Conservation (phyloP, 2,329 filamentous ascomycete species). For the Verticillium albo-atrum region DNA sequence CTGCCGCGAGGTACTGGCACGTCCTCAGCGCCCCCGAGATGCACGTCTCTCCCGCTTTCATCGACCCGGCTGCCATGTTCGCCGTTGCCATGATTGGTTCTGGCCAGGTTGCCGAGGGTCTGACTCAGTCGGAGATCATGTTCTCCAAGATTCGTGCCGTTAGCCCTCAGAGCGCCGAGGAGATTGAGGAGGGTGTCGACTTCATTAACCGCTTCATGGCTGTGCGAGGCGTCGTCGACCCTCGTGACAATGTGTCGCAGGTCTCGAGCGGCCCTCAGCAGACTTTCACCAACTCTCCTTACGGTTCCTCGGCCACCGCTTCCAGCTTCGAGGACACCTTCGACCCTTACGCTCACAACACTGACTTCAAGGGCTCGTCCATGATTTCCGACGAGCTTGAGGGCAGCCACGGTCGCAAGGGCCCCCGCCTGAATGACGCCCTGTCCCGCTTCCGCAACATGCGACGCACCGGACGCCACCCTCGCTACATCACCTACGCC, state of each 20-base stretch:
- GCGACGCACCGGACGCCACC: conserved; percentile 84
- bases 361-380: conserved; percentile 90
- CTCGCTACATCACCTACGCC: conserved; percentile 92
- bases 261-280: conserved; percentile 38
- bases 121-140: conserved; percentile 78
- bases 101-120: conserved; percentile 76
- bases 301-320: conserved; percentile 49
- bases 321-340: conserved; percentile 74
- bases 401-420: conserved; percentile 68
- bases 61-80: conserved; percentile 90
- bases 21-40: conserved; percentile 61
- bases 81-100: conserved; percentile 81
- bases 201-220: conserved; percentile 60
- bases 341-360: conserved; percentile 86
- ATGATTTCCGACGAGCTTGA: conserved; percentile 88
- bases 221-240: conserved; percentile 48
- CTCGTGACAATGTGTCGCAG: conserved; percentile 47
- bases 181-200: conserved; percentile 83
- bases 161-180: conserved; percentile 60
- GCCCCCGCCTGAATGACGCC: conserved; percentile 73
- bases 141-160: conserved; percentile 72
- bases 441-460: conserved; percentile 86
- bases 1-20: conserved; percentile 77
- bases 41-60: conserved; percentile 59
- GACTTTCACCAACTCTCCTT: conserved; percentile 45